Conservation (phyloP, 176 grass and related monocot genomes). For the Raddia guianensis region DNA sequence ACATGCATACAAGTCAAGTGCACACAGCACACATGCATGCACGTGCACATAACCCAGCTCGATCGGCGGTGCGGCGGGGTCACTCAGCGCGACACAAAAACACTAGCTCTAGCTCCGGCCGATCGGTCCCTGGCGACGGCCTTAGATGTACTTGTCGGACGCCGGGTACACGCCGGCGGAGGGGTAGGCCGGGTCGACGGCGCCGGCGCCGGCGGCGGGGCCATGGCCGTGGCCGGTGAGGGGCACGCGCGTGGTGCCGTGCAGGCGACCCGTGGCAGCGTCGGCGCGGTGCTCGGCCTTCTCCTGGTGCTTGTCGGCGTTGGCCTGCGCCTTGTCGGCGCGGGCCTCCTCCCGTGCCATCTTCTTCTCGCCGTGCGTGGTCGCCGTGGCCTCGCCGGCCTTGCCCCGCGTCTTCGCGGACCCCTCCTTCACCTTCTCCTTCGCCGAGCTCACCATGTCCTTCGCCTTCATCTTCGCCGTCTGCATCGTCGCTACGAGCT, state of each 20-base stretch:
- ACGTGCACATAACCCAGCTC: too few relatives aligned
- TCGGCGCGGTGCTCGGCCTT: conserved; percentile 58
- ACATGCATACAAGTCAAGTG: too few relatives aligned
- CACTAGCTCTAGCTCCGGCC: too few relatives aligned
- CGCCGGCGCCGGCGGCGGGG: not conserved
- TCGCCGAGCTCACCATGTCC: conserved; percentile 59
- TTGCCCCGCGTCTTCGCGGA: conserved; percentile 49
- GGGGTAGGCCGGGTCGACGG: conserved; percentile 25
- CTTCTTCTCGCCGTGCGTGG: conserved; percentile 52
- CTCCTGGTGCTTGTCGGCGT: conserved; percentile 61
- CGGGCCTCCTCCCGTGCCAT: conserved; percentile 47
- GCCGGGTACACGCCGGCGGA: conserved; percentile 26
- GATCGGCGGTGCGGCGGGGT: too few relatives aligned
- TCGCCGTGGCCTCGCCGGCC: conserved; percentile 39
- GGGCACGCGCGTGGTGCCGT: conserved; percentile 51
- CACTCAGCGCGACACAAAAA: too few relatives aligned
- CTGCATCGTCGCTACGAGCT: conserved; percentile 44
- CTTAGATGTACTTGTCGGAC: conserved; percentile 44
- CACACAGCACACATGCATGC: too few relatives aligned
- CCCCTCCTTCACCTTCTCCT: conserved; percentile 61
- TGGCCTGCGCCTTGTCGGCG: conserved; percentile 54
- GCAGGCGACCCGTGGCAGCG: conserved; percentile 23
- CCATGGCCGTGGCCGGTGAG: conserved; percentile 38
- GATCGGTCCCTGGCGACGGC: not conserved
- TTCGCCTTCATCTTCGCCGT: conserved; percentile 61